Percentiles rank a stretch among this genome's conserved stretches.
Evolutionary conservation across 768 basidiomycete species (phyloP).

Genomic region (Leccinum fibrillosum): DNA sequence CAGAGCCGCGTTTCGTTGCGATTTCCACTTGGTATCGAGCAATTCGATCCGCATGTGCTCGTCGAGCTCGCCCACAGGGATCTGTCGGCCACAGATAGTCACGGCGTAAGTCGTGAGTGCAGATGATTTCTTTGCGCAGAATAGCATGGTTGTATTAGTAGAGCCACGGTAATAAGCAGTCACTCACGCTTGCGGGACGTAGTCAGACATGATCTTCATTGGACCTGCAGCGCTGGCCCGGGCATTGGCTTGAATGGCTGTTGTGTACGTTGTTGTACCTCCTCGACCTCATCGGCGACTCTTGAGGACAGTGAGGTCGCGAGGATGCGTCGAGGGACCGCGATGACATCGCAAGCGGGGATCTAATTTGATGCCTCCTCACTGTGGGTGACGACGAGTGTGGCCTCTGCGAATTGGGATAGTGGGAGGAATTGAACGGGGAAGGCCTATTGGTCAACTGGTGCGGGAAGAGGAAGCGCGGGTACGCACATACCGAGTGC

Average conservation of each 20-base stretch:
- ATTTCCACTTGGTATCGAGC: slow-evolving; percentile 97
- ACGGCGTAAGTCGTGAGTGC: slow-evolving; percentile 74
- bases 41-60: slow-evolving; percentile 99
- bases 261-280: slow-evolving; percentile 53
- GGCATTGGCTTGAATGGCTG: slow-evolving; percentile 70
- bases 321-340: too few relatives aligned
- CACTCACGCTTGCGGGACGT: slow-evolving; percentile 86
- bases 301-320: too few relatives aligned
- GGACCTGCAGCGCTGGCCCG: slow-evolving; percentile 66
- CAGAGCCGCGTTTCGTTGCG: slow-evolving; percentile 75
- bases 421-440: too few relatives aligned
- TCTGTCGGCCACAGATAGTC: slow-evolving; percentile 87
- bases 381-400: too few relatives aligned
- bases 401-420: too few relatives aligned
- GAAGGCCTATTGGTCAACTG: too few relatives aligned
- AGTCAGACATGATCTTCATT: slow-evolving; percentile 95
- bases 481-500: too few relatives aligned
- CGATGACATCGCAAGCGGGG: too few relatives aligned
- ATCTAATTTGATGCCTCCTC: too few relatives aligned
- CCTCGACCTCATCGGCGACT: slow-evolving; percentile 62
- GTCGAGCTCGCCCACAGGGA: slow-evolving; percentile 91
- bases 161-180: background rate
- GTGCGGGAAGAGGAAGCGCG: too few relatives aligned
- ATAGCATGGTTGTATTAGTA: slow-evolving; percentile 34
- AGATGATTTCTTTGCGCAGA: slow-evolving; percentile 57